Percentiles rank a stretch among this genome's conserved stretches.
Evolutionary conservation across 352 stramenopile genomes (phyloP).

Genomic region (Phytophthora ramorum): DNA sequence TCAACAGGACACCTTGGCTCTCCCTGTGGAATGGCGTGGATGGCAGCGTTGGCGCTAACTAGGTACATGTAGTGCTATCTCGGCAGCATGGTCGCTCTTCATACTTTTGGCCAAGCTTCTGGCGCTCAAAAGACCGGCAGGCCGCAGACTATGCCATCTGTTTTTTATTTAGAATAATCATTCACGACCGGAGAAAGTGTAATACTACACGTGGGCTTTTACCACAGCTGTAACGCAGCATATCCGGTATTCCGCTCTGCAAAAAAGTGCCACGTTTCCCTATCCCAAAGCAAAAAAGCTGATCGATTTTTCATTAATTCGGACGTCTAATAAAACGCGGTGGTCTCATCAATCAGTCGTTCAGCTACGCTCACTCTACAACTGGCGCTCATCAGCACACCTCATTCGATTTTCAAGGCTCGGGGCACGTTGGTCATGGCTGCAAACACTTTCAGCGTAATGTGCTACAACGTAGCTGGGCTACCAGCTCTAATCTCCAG

Average conservation of each 20-base stretch:
- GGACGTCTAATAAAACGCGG: background rate
- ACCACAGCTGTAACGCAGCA: background rate
- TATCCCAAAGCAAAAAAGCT: background rate
- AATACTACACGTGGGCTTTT: too few species aligned
- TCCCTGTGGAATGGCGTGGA: too few species aligned
- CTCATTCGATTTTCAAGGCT: background rate
- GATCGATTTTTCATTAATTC: slow-evolving; percentile 3
- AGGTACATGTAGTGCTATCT: too few species aligned
- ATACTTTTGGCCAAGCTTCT: too few species aligned
- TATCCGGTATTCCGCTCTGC: slow-evolving; percentile 1
- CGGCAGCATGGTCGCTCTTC: too few species aligned
- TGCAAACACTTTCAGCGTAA: slow-evolving; percentile 1
- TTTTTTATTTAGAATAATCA: too few species aligned
- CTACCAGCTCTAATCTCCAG: slow-evolving; percentile 51
- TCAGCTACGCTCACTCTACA: background rate
- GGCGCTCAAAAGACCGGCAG: too few species aligned
- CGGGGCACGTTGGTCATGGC: background rate
- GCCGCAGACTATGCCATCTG: too few species aligned
- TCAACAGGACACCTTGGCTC: too few species aligned
- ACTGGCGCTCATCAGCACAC: background rate
- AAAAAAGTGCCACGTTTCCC: background rate
- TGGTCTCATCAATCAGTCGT: background rate
- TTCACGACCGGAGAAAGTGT: too few species aligned
- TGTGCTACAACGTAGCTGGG: slow-evolving; percentile 45
- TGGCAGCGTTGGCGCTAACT: too few species aligned